phyloP scores from a whole-genome alignment of 768 basidiomycete species.

The Pleurotus tuoliensis region DNA sequence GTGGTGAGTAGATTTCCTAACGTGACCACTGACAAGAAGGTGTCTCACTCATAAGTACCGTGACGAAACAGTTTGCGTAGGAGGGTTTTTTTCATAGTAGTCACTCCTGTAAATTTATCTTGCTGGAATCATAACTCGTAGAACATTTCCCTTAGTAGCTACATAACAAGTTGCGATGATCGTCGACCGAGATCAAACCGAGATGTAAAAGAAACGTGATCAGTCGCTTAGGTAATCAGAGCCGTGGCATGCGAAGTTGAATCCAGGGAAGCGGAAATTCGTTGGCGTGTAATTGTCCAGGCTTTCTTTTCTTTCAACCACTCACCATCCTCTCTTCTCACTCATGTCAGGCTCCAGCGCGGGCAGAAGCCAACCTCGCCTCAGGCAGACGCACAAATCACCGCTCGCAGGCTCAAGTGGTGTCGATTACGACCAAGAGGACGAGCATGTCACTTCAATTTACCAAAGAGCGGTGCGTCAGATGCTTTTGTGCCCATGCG shows the following conservation, averaged over 20 bases:
- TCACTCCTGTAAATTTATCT: too few species aligned
- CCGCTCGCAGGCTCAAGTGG: conserved; percentile 1
- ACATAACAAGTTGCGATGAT: too few species aligned
- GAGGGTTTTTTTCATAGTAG: too few species aligned
- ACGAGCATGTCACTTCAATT: conserved; percentile 8
- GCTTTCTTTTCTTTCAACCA: conserved; percentile 1
- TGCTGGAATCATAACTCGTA: too few species aligned
- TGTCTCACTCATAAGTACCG: too few species aligned
- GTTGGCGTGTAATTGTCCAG: conserved; percentile 1
- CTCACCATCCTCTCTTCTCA: background rate
- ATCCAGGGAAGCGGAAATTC: background rate
- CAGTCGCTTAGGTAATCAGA: background rate
- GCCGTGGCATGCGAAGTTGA: conserved; percentile 1
- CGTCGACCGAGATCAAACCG: background rate
- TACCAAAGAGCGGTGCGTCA: conserved; percentile 6
- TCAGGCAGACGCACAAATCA: conserved; percentile 1
- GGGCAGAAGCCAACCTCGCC: background rate
- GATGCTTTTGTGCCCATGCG: too few species aligned
- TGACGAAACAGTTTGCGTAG: too few species aligned
- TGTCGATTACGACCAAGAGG: conserved; percentile 7
- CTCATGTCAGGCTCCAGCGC: conserved; percentile 1
- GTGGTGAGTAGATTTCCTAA: too few species aligned
- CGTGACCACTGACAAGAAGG: too few species aligned
- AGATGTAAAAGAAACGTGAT: conserved; percentile 5
- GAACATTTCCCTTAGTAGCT: too few species aligned